Percentiles rank a stretch among this genome's conserved stretches.
These are phyloP conservation scores for Scenedesmus sp. DNA, from an alignment of 163 green algal genomes.

Conservation along the genomic window DNA sequence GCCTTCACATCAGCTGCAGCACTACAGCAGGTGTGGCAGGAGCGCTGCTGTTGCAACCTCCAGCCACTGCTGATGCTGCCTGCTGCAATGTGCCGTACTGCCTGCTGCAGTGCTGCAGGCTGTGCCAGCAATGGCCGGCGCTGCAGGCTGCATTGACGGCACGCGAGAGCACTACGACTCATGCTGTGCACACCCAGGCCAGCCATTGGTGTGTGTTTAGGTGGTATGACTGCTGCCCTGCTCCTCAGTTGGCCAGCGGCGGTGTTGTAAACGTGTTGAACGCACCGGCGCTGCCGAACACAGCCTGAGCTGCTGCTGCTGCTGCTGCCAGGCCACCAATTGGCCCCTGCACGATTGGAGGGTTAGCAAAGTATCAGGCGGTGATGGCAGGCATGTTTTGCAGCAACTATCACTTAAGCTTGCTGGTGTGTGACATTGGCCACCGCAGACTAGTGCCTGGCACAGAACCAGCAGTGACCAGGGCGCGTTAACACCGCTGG, in stretches of 20 bases:
- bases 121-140: not conserved
- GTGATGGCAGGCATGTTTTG: not conserved
- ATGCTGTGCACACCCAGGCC: not conserved
- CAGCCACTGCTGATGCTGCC: slow-evolving; percentile 40
- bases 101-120: not conserved
- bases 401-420: not conserved
- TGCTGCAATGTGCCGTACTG: not conserved
- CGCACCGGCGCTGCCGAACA: not conserved
- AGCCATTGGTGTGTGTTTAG: not conserved
- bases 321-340: slow-evolving; percentile 1
- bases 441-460: slow-evolving; percentile 1
- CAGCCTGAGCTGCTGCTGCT: slow-evolving; percentile 11
- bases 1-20: slow-evolving; percentile 46
- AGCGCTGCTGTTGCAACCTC: not conserved
- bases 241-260: not conserved
- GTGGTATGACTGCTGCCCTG: not conserved
- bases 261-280: not conserved
- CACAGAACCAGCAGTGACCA: not conserved
- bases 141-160: not conserved
- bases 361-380: not conserved
- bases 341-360: not conserved
- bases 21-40: not conserved
- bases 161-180: slow-evolving; percentile 2
- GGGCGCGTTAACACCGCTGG: not conserved
- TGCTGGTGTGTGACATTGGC: not conserved